Percentiles rank a stretch among this genome's conserved stretches.
Evolutionary conservation across 768 basidiomycete genomes (phyloP).

Genomic region (Rhizopogon salebrosus): DNA sequence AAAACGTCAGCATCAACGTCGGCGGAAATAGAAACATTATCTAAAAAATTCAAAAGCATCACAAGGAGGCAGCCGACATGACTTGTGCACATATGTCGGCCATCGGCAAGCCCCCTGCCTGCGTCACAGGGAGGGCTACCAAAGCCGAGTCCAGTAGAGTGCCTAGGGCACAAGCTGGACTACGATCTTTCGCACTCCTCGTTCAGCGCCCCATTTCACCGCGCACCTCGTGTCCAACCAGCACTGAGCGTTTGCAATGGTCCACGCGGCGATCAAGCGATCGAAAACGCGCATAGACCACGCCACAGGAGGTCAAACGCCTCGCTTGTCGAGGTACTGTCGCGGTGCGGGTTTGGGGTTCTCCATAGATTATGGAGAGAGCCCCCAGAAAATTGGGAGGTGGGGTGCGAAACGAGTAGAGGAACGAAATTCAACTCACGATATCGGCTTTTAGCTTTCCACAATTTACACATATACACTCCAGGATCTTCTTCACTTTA

Average conservation of each 20-base stretch:
- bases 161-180: constrained; percentile 22
- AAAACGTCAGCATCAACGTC: constrained; percentile 57
- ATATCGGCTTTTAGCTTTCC: constrained; percentile 96
- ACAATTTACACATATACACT: constrained; percentile 98
- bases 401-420: constrained; percentile 89
- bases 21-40: constrained; percentile 28
- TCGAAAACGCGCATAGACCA: constrained; percentile 82
- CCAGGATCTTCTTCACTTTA: constrained; percentile 99
- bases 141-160: constrained; percentile 17
- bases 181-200: constrained; percentile 76
- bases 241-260: constrained; percentile 61
- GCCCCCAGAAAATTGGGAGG: constrained; percentile 98
- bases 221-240: constrained; percentile 85
- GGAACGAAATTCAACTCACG: constrained; percentile 82
- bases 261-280: constrained; percentile 90
- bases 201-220: constrained; percentile 99
- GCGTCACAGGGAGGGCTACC: constrained; percentile 67
- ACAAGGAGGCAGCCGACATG: constrained; percentile 56
- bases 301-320: constrained; percentile 78
- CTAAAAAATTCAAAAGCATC: constrained; percentile 30
- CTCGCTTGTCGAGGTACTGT: constrained; percentile 72
- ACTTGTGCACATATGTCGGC: constrained; percentile 59
- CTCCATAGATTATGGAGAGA: constrained; percentile 85
- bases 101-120: constrained; percentile 44
- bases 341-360: constrained; percentile 93